Conservation (phyloP, 768 basidiomycete genomes). For the Suillus luteus region DNA sequence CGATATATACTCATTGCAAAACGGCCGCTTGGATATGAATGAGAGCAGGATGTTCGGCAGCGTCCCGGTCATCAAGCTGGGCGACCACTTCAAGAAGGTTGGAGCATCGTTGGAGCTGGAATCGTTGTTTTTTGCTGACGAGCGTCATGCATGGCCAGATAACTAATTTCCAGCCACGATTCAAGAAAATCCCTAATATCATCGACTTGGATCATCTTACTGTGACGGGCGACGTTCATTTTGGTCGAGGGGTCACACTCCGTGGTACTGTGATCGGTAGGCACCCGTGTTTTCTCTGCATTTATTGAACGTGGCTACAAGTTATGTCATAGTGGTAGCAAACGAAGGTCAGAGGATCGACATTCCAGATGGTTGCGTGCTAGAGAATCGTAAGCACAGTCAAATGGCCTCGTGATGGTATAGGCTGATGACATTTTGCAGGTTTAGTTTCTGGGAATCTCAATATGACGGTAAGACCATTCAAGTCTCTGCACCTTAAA, state of each 20-base stretch:
- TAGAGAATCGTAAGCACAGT: slow-evolving; percentile 59
- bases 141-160: slow-evolving; percentile 44
- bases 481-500: not conserved
- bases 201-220: slow-evolving; percentile 94
- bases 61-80: slow-evolving; percentile 95
- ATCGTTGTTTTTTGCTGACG: slow-evolving; percentile 2
- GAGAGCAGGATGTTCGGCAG: slow-evolving; percentile 79
- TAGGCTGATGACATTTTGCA: slow-evolving; percentile 21
- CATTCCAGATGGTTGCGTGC: slow-evolving; percentile 79
- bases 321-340: slow-evolving; percentile 53
- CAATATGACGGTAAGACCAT: slow-evolving; percentile 61
- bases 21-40: slow-evolving; percentile 88
- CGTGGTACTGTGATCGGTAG: slow-evolving; percentile 85
- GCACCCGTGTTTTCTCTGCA: slow-evolving; percentile 17
- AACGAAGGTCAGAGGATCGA: slow-evolving; percentile 83
- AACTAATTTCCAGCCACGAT: slow-evolving; percentile 89
- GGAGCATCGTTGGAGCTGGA: slow-evolving; percentile 10
- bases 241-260: slow-evolving; percentile 83
- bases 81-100: slow-evolving; percentile 96
- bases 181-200: slow-evolving; percentile 92
- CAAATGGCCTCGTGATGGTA: not conserved
- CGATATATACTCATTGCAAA: slow-evolving; percentile 87
- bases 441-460: slow-evolving; percentile 83
- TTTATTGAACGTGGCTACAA: not conserved
- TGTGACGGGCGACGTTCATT: slow-evolving; percentile 88